Percentiles rank a stretch among this genome's conserved stretches.
Evolutionary conservation across 2,329 filamentous ascomycete genomes (phyloP).

Genomic region (Phyllosticta ampelicida): DNA sequence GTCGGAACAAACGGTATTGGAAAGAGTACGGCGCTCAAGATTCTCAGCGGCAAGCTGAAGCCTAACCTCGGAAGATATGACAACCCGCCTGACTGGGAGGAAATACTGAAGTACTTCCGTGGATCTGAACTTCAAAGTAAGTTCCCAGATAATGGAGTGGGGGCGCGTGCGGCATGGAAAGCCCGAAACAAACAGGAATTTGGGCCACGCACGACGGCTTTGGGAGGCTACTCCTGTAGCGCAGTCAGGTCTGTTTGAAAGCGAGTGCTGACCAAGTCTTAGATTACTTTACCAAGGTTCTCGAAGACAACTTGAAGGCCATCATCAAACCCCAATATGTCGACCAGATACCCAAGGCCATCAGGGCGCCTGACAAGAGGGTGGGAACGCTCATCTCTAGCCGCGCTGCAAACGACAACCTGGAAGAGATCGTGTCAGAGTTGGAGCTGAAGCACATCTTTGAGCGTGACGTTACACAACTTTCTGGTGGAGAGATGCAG

Average conservation of each 20-base stretch:
- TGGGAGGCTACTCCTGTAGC: not conserved
- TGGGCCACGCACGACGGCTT: not conserved
- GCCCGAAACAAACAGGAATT: not conserved
- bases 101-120: constrained; percentile 96
- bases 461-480: constrained; percentile 77
- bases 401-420: constrained; percentile 65
- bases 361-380: constrained; percentile 68
- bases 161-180: not conserved
- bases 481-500: constrained; percentile 96
- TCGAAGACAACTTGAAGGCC: constrained; percentile 94
- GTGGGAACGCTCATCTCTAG: constrained; percentile 70
- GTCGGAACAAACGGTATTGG: constrained; percentile 99
- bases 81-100: constrained; percentile 97
- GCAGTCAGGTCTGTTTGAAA: not conserved
- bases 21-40: constrained; percentile 99
- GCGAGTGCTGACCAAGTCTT: constrained; percentile 15
- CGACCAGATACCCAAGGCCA: constrained; percentile 90
- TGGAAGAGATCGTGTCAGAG: constrained; percentile 69
- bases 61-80: constrained; percentile 92
- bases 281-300: constrained; percentile 98
- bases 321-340: constrained; percentile 99
- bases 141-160: constrained; percentile 21
- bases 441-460: constrained; percentile 83
- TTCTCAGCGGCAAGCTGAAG: constrained; percentile 96
- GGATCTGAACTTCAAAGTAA: constrained; percentile 93